Evolutionary conservation across 805 yeast genomes (phyloP), one percentile per base, ranked within the genome.

Genomic region (Wickerhamomyces alni): DNA sequence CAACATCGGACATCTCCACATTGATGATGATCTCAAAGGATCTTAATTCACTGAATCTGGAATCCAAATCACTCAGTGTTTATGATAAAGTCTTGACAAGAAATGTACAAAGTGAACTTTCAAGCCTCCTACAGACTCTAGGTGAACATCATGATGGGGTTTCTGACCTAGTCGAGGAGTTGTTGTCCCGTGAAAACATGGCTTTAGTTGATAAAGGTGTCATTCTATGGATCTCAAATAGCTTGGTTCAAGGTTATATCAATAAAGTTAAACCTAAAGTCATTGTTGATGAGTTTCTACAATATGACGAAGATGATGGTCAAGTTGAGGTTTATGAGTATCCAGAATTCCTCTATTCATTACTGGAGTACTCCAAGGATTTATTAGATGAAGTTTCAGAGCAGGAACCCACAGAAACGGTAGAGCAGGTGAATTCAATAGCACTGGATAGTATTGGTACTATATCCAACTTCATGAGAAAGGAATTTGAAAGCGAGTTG

Each of bases 401-500:
- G 26, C 31, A 41, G 38, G 48, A 42, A 15, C 24, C 32, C 31
- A 30, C 35, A 30, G 27, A 42, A 22, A 18, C 35, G 16, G 24
- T 45, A 41, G 42, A 51, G 35, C 40, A 42, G 35, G 49, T 46
- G 1, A 42, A 40, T 19, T 55, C 63, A 3, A 61, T 72, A 11
- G 68, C 81, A 0, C 43, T 79, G 5, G 70, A 69, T 36, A 52
- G 79, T 0, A 65, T 80, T 29, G 58, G 60, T 1, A 43, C 48
- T 13, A 55, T 58, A 4, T 58, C 64, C n/a, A 45, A 43, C 11
- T 40, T 55, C 5, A 35, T 69, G 32, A 21, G 42, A 25, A 40
- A 45, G 16, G 57, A 52, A 3, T 48, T 53, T 21, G 51, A 70
- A 30, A 66, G 66, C 15, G 83, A 82, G 41, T 59, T 91, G 25